These are phyloP conservation scores for Xylariaceae sp. DNA, from an alignment of 2,329 filamentous ascomycete genomes.

Conservation along the genomic window DNA sequence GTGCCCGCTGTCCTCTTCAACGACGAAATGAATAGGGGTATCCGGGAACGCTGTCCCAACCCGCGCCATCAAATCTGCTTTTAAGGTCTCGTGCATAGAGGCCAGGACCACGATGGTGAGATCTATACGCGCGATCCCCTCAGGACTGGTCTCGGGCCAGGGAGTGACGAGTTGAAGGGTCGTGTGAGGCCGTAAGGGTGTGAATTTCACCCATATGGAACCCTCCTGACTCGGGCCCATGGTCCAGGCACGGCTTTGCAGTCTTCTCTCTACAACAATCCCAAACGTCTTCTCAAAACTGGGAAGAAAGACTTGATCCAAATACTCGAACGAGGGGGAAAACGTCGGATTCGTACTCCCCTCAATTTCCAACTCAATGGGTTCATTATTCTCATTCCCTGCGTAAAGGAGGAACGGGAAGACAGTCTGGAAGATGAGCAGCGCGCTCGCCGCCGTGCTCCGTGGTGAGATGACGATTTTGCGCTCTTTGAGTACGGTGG, in stretches of 20 bases:
- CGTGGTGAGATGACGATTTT: conserved; percentile 46
- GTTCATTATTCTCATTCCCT: conserved; percentile 38
- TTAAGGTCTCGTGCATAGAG: conserved; percentile 39
- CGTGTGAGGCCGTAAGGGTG: conserved; percentile 35
- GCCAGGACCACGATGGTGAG: conserved; percentile 47
- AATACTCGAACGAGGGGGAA: conserved; percentile 56
- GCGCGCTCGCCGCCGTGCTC: conserved; percentile 47
- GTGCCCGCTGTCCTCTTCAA: conserved; percentile 48
- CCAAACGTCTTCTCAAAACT: conserved; percentile 45
- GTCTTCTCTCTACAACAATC: conserved; percentile 40
- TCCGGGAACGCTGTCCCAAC: conserved; percentile 40
- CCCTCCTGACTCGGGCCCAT: conserved; percentile 40
- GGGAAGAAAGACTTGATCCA: conserved; percentile 57
- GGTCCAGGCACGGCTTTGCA: conserved; percentile 49
- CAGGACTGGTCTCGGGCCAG: conserved; percentile 20
- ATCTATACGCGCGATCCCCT: conserved; percentile 41
- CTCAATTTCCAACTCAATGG: conserved; percentile 46
- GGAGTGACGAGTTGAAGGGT: conserved; percentile 36
- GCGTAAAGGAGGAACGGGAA: conserved; percentile 55
- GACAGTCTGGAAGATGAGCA: conserved; percentile 56
- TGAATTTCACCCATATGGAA: conserved; percentile 42
- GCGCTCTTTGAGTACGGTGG: conserved; percentile 38
- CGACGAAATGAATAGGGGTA: conserved; percentile 40
- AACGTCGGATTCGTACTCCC: conserved; percentile 57
- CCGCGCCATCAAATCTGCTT: conserved; percentile 36